A percentile compares a stretch with the other conserved stretches of the same genome.
Evolutionary conservation across 2,329 filamentous ascomycete genomes (phyloP).

Genomic region (Colletotrichum cereale): DNA sequence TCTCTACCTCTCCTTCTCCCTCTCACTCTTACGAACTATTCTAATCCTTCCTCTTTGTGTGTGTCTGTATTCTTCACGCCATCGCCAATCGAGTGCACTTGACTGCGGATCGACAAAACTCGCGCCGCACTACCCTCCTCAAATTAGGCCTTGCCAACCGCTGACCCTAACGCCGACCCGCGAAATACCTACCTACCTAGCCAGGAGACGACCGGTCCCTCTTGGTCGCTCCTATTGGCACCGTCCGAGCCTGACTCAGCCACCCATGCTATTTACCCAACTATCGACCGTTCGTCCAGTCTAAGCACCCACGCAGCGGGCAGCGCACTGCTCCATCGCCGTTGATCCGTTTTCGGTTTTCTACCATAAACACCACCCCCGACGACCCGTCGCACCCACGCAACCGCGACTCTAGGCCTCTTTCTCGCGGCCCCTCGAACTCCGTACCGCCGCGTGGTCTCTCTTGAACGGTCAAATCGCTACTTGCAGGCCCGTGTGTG

Average conservation of each 20-base stretch:
- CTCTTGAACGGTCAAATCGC: constrained; percentile 5
- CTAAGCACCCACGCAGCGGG: constrained; percentile 21
- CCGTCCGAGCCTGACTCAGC: constrained; percentile 39
- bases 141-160: constrained; percentile 26
- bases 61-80: constrained; percentile 8
- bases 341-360: constrained; percentile 7
- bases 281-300: constrained; percentile 29
- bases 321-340: constrained; percentile 2
- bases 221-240: constrained; percentile 25
- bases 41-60: constrained; percentile 1
- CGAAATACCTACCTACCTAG: no score
- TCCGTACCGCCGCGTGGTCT: neutral
- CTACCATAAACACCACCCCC: constrained; percentile 4
- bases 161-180: constrained; percentile 33
- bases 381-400: constrained; percentile 18
- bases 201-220: constrained; percentile 16
- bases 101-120: constrained; percentile 5
- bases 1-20: constrained; percentile 11
- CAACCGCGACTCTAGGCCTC: constrained; percentile 4
- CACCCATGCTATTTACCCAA: constrained; percentile 29
- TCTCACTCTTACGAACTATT: constrained; percentile 12
- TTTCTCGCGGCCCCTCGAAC: constrained; percentile 9
- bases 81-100: constrained; percentile 26
- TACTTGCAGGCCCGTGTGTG: neutral
- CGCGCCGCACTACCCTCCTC: constrained; percentile 8